phyloP scores from a whole-genome alignment of 805 yeast genomes.

The Metschnikowia chrysomelidarum region DNA sequence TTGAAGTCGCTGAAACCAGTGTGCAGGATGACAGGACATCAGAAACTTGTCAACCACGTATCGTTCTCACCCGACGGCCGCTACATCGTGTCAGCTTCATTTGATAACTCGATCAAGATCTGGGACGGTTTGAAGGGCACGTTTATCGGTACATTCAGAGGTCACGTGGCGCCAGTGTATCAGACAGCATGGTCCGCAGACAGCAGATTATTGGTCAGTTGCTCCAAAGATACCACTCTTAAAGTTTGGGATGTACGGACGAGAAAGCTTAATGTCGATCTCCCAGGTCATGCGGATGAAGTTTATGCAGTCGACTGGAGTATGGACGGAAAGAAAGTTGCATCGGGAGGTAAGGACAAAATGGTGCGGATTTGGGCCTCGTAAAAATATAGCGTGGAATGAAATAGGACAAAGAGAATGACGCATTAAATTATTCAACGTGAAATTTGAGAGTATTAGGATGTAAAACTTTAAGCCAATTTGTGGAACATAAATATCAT shows the following conservation, averaged over 20 bases:
- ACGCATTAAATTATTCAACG: neutral
- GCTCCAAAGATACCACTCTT: conserved; percentile 93
- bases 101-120: conserved; percentile 90
- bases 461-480: too few species aligned
- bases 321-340: conserved; percentile 87
- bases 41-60: conserved; percentile 93
- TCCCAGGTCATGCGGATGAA: conserved; percentile 96
- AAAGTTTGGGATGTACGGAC: conserved; percentile 96
- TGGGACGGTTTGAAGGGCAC: conserved; percentile 97
- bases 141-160: conserved; percentile 85
- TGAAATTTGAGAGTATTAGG: too few species aligned
- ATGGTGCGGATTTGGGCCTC: conserved; percentile 86
- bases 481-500: too few species aligned
- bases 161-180: conserved; percentile 97
- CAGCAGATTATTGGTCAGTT: conserved; percentile 83
- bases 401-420: neutral
- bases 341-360: conserved; percentile 98
- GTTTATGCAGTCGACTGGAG: conserved; percentile 98
- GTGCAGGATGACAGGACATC: conserved; percentile 96
- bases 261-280: conserved; percentile 76
- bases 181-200: conserved; percentile 98
- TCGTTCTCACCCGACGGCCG: conserved; percentile 96
- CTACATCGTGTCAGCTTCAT: conserved; percentile 84
- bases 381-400: neutral
- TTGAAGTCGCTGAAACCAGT: conserved; percentile 75